phyloP scores from a whole-genome alignment of 179 eudicot genomes.

The Corrigiola litoralis region DNA sequence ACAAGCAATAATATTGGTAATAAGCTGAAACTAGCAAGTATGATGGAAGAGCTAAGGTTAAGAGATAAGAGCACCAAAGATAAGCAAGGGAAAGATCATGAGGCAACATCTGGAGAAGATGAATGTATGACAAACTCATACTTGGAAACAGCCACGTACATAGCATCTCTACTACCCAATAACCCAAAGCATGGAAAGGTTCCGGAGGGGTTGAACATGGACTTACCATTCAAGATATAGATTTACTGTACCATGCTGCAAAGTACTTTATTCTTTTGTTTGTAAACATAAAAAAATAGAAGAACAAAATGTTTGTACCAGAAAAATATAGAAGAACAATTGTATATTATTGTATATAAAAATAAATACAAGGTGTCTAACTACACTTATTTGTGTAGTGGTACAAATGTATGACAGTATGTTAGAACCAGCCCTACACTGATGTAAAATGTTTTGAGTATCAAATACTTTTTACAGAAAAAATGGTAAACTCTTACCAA shows the following conservation, averaged over 20 bases:
- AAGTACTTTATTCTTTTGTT: no score
- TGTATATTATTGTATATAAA: no score
- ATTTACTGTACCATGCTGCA: neutral
- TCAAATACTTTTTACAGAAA: no score
- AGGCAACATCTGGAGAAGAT: neutral
- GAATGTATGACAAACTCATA: conserved; percentile 17
- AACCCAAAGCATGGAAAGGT: conserved; percentile 27
- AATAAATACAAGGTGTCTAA: no score
- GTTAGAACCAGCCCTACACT: no score
- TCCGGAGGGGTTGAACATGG: conserved; percentile 40
- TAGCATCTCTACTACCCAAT: conserved; percentile 43
- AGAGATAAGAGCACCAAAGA: neutral
- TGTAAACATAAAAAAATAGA: no score
- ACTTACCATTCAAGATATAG: conserved; percentile 47
- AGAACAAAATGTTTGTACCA: no score
- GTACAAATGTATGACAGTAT: no score
- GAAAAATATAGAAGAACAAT: no score
- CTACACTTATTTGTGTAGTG: no score
- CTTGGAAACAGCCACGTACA: conserved; percentile 34
- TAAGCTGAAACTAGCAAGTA: neutral
- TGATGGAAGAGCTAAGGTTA: conserved; percentile 12
- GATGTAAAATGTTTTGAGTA: no score
- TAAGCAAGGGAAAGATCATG: neutral
- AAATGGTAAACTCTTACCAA: no score
- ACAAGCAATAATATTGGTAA: neutral